Conservation (phyloP, 2,329 filamentous ascomycete species). For the Clarireedia paspali region DNA sequence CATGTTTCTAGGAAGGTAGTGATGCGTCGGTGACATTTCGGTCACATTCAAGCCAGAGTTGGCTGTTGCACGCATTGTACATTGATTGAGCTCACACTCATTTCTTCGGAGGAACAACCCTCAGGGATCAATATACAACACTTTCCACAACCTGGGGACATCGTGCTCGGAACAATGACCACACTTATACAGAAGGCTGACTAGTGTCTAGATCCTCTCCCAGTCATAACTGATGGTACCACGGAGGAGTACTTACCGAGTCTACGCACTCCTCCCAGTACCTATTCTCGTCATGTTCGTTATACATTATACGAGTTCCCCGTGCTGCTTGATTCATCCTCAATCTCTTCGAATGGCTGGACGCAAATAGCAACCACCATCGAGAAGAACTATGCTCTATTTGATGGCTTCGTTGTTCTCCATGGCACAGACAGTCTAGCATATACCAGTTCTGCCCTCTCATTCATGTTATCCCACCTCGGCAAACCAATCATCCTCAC, state of each 20-base stretch:
- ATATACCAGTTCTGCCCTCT: constrained; percentile 63
- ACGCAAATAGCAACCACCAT: constrained; percentile 53
- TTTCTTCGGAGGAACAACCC: neutral
- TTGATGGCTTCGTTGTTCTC: constrained; percentile 65
- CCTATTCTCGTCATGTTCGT: constrained; percentile 56
- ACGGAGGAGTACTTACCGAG: constrained; percentile 23
- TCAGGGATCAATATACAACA: too few species aligned
- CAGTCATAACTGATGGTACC: constrained; percentile 22
- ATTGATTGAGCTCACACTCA: constrained; percentile 2
- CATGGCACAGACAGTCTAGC: constrained; percentile 64
- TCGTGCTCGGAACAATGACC: neutral
- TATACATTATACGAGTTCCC: constrained; percentile 65
- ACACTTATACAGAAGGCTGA: neutral
- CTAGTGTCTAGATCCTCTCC: constrained; percentile 23
- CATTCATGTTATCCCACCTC: constrained; percentile 66
- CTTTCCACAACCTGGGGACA: too few species aligned
- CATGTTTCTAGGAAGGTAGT: neutral
- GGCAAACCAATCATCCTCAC: constrained; percentile 67
- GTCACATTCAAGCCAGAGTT: neutral
- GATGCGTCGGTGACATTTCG: neutral
- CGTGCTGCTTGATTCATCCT: constrained; percentile 60
- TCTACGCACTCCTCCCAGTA: constrained; percentile 51
- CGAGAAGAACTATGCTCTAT: constrained; percentile 58
- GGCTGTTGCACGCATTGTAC: neutral
- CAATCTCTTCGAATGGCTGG: constrained; percentile 66